These are phyloP conservation scores for Thraustotheca clavata DNA, from an alignment of 352 stramenopile species.

Conservation along the genomic window DNA sequence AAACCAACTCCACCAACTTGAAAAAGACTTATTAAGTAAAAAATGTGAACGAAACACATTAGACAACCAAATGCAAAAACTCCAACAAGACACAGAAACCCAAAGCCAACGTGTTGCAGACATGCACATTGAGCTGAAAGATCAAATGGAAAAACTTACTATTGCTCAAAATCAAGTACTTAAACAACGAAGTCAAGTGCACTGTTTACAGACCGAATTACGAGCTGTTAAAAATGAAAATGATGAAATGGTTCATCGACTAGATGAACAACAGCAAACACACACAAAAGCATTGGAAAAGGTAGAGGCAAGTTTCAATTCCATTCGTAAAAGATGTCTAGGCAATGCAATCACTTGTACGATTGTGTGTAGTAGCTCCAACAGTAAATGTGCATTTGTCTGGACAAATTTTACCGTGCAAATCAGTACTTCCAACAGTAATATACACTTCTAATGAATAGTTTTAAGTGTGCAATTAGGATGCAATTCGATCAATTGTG, in stretches of 20 bases:
- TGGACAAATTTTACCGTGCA: constrained; percentile 28
- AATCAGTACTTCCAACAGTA: constrained; percentile 20
- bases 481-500: constrained; percentile 47
- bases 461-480: constrained; percentile 25
- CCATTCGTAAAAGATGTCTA: constrained; percentile 8
- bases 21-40: neutral
- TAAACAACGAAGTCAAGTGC: constrained; percentile 18
- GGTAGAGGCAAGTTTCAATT: neutral
- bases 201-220: constrained; percentile 30
- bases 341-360: constrained; percentile 38
- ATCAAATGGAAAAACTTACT: constrained; percentile 14
- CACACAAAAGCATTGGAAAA: constrained; percentile 31
- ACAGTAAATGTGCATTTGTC: constrained; percentile 71
- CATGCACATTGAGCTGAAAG: neutral
- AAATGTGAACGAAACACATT: neutral
- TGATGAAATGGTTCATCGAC: constrained; percentile 17
- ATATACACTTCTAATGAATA: constrained; percentile 9
- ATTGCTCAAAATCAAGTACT: constrained; percentile 14
- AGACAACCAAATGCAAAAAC: neutral
- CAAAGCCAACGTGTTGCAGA: neutral
- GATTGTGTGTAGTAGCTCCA: constrained; percentile 69
- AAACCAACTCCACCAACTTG: neutral
- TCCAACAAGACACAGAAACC: neutral
- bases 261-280: constrained; percentile 26
- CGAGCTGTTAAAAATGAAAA: constrained; percentile 23